Base-by-base conservation (phyloP, 2,329 filamentous ascomycete genomes). In the Incumbomyces lentus region DNA sequence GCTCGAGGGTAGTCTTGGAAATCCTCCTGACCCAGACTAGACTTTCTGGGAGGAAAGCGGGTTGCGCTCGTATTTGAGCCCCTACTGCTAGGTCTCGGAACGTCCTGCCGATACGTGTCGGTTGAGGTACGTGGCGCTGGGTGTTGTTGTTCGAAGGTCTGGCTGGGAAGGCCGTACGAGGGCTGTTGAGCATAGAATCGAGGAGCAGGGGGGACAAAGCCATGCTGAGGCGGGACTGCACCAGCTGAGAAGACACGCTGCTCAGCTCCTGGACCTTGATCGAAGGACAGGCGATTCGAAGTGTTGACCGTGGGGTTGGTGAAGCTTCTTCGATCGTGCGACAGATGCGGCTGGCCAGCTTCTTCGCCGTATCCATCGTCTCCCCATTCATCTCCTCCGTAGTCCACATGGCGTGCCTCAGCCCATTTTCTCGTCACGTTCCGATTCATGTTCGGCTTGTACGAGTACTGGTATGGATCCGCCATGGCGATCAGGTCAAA, bases 351-450 rank as follows among this genome's bases (percentile, higher is more conserved):
- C n/a, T 45, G 19, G 14, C 26, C 19, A 29, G 48, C 13, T 50
- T 43, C 71, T 48, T 78, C 75, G 7, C 81, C 77, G 31, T 82
- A 79, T 8, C 5, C 5, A 36, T 68, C 68, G 30, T 78, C 83
- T 31, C 87, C 90, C 89, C 90, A 95, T 60, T 95, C 90, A 58
- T 93, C 88, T 52, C 89, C 90, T 59, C 90, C 89, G 60, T 96
- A 96, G 60, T 79, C 85, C 57, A 84, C 81, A 49, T 79, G 74
- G 64, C 89, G 90, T 31, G 90, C 90, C 59, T 94, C 84, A 32
- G 90, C 83, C 90, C 90, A 96, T 76, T 94, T 94, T 67, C 82
- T 85, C 46, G 89, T 95, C 69, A 94, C 94, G 47, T 81, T 77
- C 51, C 90, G 81, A 66, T 86, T 90, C 40, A 95, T 81, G 63